These are phyloP conservation scores for Paspalum vaginatum DNA, from an alignment of 176 grass and related monocot genomes.

Conservation along the genomic window DNA sequence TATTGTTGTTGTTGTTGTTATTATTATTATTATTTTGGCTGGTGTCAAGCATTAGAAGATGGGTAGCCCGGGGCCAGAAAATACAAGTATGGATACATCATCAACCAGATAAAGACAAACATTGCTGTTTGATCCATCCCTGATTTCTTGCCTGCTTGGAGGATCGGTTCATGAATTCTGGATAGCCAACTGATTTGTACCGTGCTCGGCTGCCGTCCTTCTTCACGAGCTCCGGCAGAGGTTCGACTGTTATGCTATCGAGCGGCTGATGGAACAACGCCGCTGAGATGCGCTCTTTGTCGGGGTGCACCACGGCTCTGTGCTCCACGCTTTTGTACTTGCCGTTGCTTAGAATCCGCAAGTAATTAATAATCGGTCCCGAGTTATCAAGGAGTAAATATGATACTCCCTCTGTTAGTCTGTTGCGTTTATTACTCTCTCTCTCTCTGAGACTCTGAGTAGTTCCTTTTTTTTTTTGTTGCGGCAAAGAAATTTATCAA, in stretches of 20 bases:
- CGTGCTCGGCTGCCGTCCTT: not conserved
- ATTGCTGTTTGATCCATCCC: not conserved
- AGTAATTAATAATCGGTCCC: not conserved
- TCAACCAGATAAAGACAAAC: not conserved
- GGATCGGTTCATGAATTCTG: constrained; percentile 8
- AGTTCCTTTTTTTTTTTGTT: too few relatives aligned
- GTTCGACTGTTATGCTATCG: constrained; percentile 24
- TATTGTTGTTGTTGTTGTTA: too few relatives aligned
- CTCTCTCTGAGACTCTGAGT: too few relatives aligned
- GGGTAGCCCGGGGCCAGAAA: not conserved
- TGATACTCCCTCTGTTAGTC: too few relatives aligned
- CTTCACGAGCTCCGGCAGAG: constrained; percentile 32
- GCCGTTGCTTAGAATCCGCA: constrained; percentile 49
- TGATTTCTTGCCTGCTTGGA: not conserved
- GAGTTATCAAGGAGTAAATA: not conserved
- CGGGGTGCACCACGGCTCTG: constrained; percentile 30
- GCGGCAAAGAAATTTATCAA: too few relatives aligned
- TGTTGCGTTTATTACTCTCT: too few relatives aligned
- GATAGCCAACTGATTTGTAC: constrained; percentile 4
- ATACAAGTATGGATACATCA: not conserved
- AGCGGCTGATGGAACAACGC: constrained; percentile 43
- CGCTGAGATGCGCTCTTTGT: constrained; percentile 43
- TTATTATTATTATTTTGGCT: too few relatives aligned
- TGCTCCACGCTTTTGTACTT: constrained; percentile 55
- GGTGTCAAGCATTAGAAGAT: too few relatives aligned